Base-by-base conservation (phyloP, 352 stramenopile species). In the Globisporangium iwayamae region DNA sequence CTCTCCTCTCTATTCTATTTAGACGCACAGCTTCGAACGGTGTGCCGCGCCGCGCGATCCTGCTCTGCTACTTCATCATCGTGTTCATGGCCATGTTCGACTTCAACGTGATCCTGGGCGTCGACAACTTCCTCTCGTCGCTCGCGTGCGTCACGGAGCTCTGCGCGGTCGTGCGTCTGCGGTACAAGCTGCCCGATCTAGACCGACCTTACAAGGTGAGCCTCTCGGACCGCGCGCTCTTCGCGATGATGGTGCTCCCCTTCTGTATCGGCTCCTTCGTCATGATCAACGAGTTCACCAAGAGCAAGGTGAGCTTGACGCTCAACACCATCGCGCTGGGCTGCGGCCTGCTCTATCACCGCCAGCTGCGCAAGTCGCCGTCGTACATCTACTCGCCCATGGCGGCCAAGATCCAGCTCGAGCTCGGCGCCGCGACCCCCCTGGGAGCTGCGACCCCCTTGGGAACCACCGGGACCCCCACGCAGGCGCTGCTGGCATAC, bases 21-120 rank as follows among this genome's bases (percentile, higher is more conserved):
- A 41, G 36, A 41, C 36, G 36, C 36, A 41, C 36, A 13, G 36
- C 36, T 3, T 13, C 36, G 41, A 87, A 78, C 16, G 85, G 83
- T 11, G 76, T 89, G 13, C 85, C 85, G 3, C 73, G 78, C 16
- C 80, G 83, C 32, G 79, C 83, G 8, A 93, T 94, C 53, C 51
- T 89, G 34, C 63, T 93, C 38, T 85, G 82, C 51, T 89, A 41
- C 36, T 41, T 92, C 45, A 75, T 70, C 55, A 88, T 94, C 58
- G 92, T 93, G 46, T 81, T 83, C 62, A 88, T 93, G 77, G 81
- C 80, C 0, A 66, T 90, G 34, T 89, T 94, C 30, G 81, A 93
- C 56, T 94, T 94, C 52, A 75, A 89, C 64, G 83, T 79, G 48
- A 94, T 93, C 55, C 68, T 93, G 60, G 82, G 79, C 32, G 76